Evolutionary conservation across 305 asterid genomes (phyloP).

Genomic region (Solanum hybrid): DNA sequence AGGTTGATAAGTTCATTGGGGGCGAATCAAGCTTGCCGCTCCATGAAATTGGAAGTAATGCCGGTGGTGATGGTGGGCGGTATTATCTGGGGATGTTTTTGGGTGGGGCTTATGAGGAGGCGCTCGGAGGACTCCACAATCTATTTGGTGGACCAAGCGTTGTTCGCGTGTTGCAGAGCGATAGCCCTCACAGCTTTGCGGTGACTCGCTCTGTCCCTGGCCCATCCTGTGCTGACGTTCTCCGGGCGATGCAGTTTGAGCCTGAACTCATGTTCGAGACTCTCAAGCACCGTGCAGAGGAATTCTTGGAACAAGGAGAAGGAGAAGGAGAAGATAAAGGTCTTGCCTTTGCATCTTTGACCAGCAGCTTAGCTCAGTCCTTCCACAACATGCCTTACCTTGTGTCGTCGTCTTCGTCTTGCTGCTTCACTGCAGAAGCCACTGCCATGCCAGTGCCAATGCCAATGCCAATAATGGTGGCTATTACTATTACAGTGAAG

Average conservation of each 20-base stretch:
- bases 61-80: slow-evolving; percentile 19
- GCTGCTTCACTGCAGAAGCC: slow-evolving; percentile 52
- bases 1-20: slow-evolving; percentile 81
- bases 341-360: slow-evolving; percentile 20
- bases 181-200: slow-evolving; percentile 74
- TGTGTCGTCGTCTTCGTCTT: slow-evolving; percentile 33
- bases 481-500: slow-evolving; percentile 42
- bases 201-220: slow-evolving; percentile 83
- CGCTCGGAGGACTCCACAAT: slow-evolving; percentile 88
- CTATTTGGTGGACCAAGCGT: slow-evolving; percentile 86
- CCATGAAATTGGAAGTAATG: slow-evolving; percentile 50
- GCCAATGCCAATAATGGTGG: slow-evolving; percentile 26
- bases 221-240: slow-evolving; percentile 66
- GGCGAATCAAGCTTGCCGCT: slow-evolving; percentile 80
- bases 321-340: slow-evolving; percentile 9
- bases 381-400: slow-evolving; percentile 91
- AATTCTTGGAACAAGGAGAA: slow-evolving; percentile 24
- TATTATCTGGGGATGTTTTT: slow-evolving; percentile 89
- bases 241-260: slow-evolving; percentile 82
- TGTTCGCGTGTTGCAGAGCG: slow-evolving; percentile 69
- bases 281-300: slow-evolving; percentile 82
- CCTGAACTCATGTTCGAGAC: slow-evolving; percentile 91
- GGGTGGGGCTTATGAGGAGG: slow-evolving; percentile 97
- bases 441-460: slow-evolving; percentile 13
- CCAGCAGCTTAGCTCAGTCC: slow-evolving; percentile 51